Evolutionary conservation across 2,329 filamentous ascomycete genomes (phyloP).

Genomic region (Colletotrichum costaricense): DNA sequence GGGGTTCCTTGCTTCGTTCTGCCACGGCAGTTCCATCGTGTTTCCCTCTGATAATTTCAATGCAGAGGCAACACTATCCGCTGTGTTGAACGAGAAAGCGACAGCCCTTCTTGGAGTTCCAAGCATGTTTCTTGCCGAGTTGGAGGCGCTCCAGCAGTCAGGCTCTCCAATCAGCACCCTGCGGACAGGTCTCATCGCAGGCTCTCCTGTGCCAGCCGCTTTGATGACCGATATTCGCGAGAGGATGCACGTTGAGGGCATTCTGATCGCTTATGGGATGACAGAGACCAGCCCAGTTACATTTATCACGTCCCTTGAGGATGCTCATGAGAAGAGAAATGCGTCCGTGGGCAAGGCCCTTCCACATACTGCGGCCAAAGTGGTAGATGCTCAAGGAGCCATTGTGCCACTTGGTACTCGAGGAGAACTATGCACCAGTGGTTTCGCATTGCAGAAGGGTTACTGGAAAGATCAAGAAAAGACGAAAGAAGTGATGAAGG

Average conservation of each 20-base stretch:
- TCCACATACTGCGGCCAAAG: conserved; percentile 71
- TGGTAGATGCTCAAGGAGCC: conserved; percentile 66
- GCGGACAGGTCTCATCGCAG: conserved; percentile 73
- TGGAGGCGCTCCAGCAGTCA: not conserved
- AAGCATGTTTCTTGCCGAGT: not conserved
- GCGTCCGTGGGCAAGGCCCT: conserved; percentile 71
- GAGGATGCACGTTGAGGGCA: conserved; percentile 70
- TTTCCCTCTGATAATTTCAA: not conserved
- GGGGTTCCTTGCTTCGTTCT: not conserved
- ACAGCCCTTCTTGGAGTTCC: not conserved
- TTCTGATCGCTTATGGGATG: conserved; percentile 69
- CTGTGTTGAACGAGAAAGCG: not conserved
- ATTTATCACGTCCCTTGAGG: conserved; percentile 74
- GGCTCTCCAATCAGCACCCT: not conserved
- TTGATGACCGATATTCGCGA: conserved; percentile 72
- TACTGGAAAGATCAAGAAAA: conserved; percentile 69
- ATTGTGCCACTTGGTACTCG: conserved; percentile 64
- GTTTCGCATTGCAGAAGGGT: conserved; percentile 68
- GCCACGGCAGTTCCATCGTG: not conserved
- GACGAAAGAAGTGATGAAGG: conserved; percentile 42
- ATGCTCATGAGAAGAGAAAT: conserved; percentile 72
- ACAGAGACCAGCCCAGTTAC: conserved; percentile 72
- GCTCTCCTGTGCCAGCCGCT: conserved; percentile 70
- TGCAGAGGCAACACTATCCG: not conserved
- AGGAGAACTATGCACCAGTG: conserved; percentile 74